A percentile compares a stretch with the other conserved stretches of the same genome.
These are phyloP conservation scores for Thalassiosira exigua DNA, from an alignment of 352 stramenopile genomes.

Conservation along the genomic window DNA sequence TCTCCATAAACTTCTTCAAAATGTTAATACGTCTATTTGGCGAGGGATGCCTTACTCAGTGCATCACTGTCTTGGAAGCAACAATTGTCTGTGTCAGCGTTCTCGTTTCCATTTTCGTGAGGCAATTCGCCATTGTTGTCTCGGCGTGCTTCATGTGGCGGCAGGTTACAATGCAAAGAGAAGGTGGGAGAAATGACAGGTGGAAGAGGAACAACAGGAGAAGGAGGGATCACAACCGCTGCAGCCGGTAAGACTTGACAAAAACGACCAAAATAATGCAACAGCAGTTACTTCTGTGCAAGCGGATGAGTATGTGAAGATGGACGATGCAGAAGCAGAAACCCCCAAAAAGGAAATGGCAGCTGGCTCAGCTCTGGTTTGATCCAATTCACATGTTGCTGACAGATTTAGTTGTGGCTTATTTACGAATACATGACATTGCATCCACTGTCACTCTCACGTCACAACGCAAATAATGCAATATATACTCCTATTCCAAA, in stretches of 20 bases:
- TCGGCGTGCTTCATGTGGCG: constrained; percentile 39
- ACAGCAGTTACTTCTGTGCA: not conserved
- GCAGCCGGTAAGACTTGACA: not conserved
- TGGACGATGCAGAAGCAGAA: constrained; percentile 1
- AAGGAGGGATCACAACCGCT: not conserved
- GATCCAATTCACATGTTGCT: too few species aligned
- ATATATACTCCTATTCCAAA: not conserved
- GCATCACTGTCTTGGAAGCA: constrained; percentile 55
- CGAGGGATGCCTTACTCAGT: constrained; percentile 50
- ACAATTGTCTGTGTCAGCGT: constrained; percentile 38
- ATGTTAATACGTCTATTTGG: constrained; percentile 59
- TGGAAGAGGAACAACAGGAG: constrained; percentile 1
- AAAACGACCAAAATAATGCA: not conserved
- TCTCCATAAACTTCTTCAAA: constrained; percentile 65
- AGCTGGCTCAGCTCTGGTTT: too few species aligned
- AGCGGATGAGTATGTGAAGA: constrained; percentile 9
- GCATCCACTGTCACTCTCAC: too few species aligned
- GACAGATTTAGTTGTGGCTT: too few species aligned
- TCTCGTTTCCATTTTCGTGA: constrained; percentile 55
- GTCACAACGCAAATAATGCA: too few species aligned
- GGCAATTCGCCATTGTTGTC: constrained; percentile 49
- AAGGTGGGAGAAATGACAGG: constrained; percentile 6
- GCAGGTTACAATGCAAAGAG: constrained; percentile 15
- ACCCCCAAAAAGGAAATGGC: constrained; percentile 2
- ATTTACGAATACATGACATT: too few species aligned